A percentile compares a stretch with the other conserved stretches of the same genome.
Conservation (phyloP, 1,139 yeast genomes). For the Arxiozyma slooffiae region DNA sequence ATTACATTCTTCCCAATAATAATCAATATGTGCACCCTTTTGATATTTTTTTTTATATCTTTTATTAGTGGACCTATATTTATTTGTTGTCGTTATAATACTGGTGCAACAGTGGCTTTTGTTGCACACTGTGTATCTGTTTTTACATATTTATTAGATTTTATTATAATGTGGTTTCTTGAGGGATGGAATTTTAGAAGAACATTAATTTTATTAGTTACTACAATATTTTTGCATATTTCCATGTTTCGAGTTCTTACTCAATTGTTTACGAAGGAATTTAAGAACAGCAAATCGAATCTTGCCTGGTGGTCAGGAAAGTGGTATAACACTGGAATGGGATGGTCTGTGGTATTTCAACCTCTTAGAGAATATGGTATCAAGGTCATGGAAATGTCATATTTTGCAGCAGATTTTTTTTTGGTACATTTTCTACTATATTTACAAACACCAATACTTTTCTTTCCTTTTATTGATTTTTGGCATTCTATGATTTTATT, state of each 20-base stretch:
- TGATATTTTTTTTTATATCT: slow-evolving; percentile 41
- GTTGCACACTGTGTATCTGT: slow-evolving; percentile 46
- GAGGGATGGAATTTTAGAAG: slow-evolving; percentile 57
- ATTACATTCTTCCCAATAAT: slow-evolving; percentile 46
- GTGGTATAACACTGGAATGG: slow-evolving; percentile 56
- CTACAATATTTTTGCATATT: slow-evolving; percentile 48
- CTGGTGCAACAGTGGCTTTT: slow-evolving; percentile 39
- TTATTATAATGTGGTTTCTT: slow-evolving; percentile 52
- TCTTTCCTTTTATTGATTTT: slow-evolving; percentile 61
- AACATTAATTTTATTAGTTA: slow-evolving; percentile 47
- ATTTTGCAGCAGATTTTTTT: slow-evolving; percentile 63
- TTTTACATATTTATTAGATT: slow-evolving; percentile 41
- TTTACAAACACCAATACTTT: slow-evolving; percentile 50
- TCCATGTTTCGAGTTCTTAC: slow-evolving; percentile 41
- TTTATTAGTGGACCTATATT: slow-evolving; percentile 40
- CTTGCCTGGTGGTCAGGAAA: slow-evolving; percentile 83
- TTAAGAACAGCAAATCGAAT: slow-evolving; percentile 46
- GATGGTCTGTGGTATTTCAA: slow-evolving; percentile 51
- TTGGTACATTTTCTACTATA: slow-evolving; percentile 57
- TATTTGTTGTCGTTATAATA: slow-evolving; percentile 32
- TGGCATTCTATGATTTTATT: slow-evolving; percentile 74
- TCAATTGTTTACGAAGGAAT: slow-evolving; percentile 50
- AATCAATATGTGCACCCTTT: slow-evolving; percentile 37
- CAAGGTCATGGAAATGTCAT: slow-evolving; percentile 57
- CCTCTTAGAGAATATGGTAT: slow-evolving; percentile 61